Evolutionary conservation across 345 rosid species (phyloP).

Genomic region (Eucalyptus tenuipes): DNA sequence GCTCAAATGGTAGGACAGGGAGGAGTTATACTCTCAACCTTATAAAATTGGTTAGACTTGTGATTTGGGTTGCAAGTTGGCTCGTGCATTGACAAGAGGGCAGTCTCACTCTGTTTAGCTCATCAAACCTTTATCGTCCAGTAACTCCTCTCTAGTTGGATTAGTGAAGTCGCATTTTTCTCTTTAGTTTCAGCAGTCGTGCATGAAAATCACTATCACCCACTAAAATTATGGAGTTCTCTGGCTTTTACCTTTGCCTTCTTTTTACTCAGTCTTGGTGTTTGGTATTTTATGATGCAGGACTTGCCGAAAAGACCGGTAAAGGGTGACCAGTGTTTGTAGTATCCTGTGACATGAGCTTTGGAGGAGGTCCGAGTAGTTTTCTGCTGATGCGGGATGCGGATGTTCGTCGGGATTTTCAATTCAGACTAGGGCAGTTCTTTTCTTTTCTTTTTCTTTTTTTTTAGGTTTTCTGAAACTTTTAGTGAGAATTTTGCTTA

Average conservation of each 20-base stretch:
- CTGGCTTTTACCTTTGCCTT: neutral
- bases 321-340: neutral
- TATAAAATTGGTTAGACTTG: neutral
- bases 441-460: neutral
- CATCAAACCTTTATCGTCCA: neutral
- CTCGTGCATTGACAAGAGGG: neutral
- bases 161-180: neutral
- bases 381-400: neutral
- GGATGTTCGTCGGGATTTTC: neutral
- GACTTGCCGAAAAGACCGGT: neutral
- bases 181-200: neutral
- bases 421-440: neutral
- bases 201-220: neutral
- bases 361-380: neutral
- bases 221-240: neutral
- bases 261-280: neutral
- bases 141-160: neutral
- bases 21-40: neutral
- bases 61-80: neutral
- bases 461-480: neutral
- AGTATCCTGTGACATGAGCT: neutral
- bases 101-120: neutral
- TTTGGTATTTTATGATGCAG: neutral
- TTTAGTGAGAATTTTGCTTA: neutral
- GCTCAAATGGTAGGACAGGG: neutral